A percentile compares a stretch with the other conserved stretches of the same genome.
Evolutionary conservation across 108 stramenopile species (phyloP).

Genomic region (Cyclotella kingstonii): DNA sequence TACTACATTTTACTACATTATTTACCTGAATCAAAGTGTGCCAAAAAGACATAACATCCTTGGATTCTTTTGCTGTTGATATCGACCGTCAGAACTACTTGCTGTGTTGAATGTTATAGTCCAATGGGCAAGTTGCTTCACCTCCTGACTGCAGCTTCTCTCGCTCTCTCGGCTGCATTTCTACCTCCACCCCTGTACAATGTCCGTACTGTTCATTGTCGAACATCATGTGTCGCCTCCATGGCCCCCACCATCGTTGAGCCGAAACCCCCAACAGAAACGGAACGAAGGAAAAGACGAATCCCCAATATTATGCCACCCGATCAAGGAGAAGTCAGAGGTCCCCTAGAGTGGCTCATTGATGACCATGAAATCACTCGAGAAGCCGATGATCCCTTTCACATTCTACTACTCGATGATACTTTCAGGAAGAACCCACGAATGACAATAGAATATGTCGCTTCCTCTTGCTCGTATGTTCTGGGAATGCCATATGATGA

Average conservation of each 20-base stretch:
- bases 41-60: too few species aligned
- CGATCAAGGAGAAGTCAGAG: constrained; percentile 38
- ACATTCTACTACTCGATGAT: constrained; percentile 68
- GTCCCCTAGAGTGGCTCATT: constrained; percentile 71
- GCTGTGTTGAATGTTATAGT: too few species aligned
- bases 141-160: neutral
- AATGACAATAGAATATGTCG: constrained; percentile 73
- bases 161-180: neutral
- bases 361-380: constrained; percentile 53
- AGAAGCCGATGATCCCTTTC: constrained; percentile 76
- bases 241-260: constrained; percentile 14
- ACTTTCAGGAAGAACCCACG: constrained; percentile 68
- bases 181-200: neutral
- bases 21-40: too few species aligned
- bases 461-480: constrained; percentile 62
- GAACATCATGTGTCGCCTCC: neutral
- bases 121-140: neutral
- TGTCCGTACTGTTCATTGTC: neutral
- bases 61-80: too few species aligned
- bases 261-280: constrained; percentile 16
- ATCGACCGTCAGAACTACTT: too few species aligned
- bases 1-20: too few species aligned
- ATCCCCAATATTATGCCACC: constrained; percentile 30
- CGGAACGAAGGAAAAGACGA: constrained; percentile 5
- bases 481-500: constrained; percentile 75